Evolutionary conservation across 1,284 basidiomycete species (phyloP).

Genomic region (Mycosarcoma maydis): DNA sequence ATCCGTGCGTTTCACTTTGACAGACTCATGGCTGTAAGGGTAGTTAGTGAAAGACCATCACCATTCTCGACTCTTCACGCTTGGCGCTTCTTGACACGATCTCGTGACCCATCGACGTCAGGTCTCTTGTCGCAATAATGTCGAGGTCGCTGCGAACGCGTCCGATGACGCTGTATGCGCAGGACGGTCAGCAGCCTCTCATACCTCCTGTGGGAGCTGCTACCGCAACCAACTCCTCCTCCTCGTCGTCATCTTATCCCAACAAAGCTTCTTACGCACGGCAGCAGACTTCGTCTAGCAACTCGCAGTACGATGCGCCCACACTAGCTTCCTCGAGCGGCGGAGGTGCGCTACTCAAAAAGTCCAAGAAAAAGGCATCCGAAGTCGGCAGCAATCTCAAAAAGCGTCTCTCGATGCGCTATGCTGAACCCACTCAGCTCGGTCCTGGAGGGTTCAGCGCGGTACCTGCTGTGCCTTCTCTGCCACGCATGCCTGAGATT

Average conservation of each 20-base stretch:
- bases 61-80: no score
- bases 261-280: conserved; percentile 6
- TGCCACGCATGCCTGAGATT: conserved; percentile 40
- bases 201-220: conserved; percentile 14
- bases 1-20: no score
- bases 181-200: conserved; percentile 35
- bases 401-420: conserved; percentile 65
- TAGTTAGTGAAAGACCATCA: no score
- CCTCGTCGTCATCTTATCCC: conserved; percentile 18
- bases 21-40: no score
- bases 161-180: conserved; percentile 63
- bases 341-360: conserved; percentile 26
- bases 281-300: conserved; percentile 2
- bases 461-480: conserved; percentile 34
- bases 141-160: conserved; percentile 63
- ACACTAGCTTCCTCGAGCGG: conserved; percentile 1
- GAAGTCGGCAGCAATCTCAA: conserved; percentile 63
- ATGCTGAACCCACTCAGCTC: conserved; percentile 58
- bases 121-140: no score
- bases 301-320: conserved; percentile 5
- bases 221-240: conserved; percentile 5
- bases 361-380: conserved; percentile 49
- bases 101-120: no score
- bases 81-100: no score
- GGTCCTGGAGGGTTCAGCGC: conserved; percentile 55